Conservation (phyloP, 2,329 filamentous ascomycete genomes). For the Talaromyces sp. region DNA sequence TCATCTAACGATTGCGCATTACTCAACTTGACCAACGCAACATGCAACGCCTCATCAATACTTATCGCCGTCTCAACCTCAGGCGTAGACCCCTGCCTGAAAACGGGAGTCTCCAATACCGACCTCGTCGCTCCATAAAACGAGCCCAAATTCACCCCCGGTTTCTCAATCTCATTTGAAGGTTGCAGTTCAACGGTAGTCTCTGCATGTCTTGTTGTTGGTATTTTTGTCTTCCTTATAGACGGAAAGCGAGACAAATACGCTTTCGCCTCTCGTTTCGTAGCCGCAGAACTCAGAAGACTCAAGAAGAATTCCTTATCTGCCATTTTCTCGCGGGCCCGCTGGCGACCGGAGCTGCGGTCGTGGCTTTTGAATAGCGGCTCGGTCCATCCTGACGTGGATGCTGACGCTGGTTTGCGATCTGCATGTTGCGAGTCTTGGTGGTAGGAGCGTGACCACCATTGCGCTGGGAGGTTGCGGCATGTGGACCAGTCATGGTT, state of each 20-base stretch:
- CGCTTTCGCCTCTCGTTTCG: constrained; percentile 85
- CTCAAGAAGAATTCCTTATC: constrained; percentile 74
- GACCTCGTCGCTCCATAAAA: constrained; percentile 59
- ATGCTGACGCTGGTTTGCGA: background rate
- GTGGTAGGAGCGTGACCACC: constrained; percentile 10
- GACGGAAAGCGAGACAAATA: constrained; percentile 82
- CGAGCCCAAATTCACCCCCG: constrained; percentile 59
- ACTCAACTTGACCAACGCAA: constrained; percentile 82
- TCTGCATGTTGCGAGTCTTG: constrained; percentile 11
- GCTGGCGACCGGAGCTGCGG: constrained; percentile 28
- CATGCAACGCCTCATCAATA: constrained; percentile 57
- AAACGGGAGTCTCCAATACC: constrained; percentile 58
- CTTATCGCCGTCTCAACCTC: constrained; percentile 29
- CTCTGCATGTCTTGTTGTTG: constrained; percentile 29
- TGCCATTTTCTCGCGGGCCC: constrained; percentile 44
- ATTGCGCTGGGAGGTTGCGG: background rate
- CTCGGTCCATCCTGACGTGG: background rate
- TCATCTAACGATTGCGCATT: constrained; percentile 69
- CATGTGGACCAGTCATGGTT: constrained; percentile 12
- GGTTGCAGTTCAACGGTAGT: constrained; percentile 26
- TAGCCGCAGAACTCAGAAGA: constrained; percentile 81
- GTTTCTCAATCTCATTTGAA: constrained; percentile 33
- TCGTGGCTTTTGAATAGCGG: background rate
- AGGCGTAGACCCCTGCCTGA: constrained; percentile 53
- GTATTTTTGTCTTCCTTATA: constrained; percentile 33